A percentile compares a stretch with the other conserved stretches of the same genome.
These are phyloP conservation scores for Biscogniauxia mediterranea DNA, from an alignment of 2,329 filamentous ascomycete species.

Conservation along the genomic window DNA sequence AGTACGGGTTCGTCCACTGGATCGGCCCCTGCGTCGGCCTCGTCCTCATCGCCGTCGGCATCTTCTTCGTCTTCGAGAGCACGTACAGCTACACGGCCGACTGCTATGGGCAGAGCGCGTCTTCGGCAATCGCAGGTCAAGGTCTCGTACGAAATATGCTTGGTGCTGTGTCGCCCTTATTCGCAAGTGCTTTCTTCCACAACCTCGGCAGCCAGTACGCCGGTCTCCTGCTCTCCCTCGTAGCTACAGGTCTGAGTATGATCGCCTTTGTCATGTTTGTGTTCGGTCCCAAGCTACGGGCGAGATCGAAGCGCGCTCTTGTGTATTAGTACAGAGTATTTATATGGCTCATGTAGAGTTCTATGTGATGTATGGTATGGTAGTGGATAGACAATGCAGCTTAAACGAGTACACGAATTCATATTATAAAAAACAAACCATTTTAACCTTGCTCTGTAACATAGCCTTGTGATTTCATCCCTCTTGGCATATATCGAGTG, in stretches of 20 bases:
- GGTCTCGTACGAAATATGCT: conserved; percentile 52
- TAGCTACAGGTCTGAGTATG: conserved; percentile 37
- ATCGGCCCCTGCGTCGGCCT: conserved; percentile 48
- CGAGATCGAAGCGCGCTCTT: conserved; percentile 5
- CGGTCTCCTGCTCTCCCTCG: conserved; percentile 45
- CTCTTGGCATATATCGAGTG: too few species aligned
- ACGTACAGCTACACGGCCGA: conserved; percentile 50
- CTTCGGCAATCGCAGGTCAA: conserved; percentile 45
- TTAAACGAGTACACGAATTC: neutral
- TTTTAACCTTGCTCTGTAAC: neutral
- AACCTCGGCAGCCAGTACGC: conserved; percentile 53
- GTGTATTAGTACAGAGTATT: neutral
- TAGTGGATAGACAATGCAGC: neutral
- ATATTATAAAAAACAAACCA: neutral
- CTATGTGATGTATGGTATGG: neutral
- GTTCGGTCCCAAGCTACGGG: conserved; percentile 38
- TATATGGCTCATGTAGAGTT: neutral
- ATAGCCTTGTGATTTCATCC: too few species aligned
- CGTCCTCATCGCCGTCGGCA: conserved; percentile 49
- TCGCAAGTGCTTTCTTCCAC: conserved; percentile 51
- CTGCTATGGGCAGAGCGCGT: conserved; percentile 45
- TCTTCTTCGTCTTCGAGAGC: conserved; percentile 45
- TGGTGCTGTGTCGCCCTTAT: conserved; percentile 50
- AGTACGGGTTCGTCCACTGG: conserved; percentile 48
- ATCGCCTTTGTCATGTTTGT: conserved; percentile 44